Evolutionary conservation across 352 stramenopile genomes (phyloP), one percentile per base, ranked within the genome.

Genomic region (Stramenopiles sp.): DNA sequence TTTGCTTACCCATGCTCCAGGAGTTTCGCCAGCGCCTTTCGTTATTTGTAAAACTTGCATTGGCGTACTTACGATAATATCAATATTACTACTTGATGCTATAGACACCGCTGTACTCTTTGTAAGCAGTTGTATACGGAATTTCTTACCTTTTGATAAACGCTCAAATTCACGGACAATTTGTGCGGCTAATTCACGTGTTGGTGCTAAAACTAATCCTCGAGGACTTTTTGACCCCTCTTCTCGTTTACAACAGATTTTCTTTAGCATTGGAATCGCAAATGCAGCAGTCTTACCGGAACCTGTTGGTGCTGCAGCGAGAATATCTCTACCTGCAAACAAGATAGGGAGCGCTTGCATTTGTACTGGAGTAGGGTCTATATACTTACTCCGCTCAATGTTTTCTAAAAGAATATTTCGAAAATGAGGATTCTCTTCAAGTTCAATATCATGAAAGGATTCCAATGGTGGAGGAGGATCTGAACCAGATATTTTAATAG

Each of bases 51-150:
- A 43, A 29, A 68, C 65, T 28, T 92, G 73, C 10, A 96, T 64
- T 2, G 85, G 85, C 19, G 85, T 97, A 5, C 71, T 65, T 41
- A 99, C 75, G 34, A 97, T 38, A 6, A 92, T 62, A 56, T 97
- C 83, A 24, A 89, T 57, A 45, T 62, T 3, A 12, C 19, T 43
- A 10, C 38, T 2, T 4, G 12, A 8, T 23, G 32, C 41, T 18
- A 6, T 6, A 7, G 40, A 35, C 40, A 6, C 48, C 19, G 2
- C 48, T 17, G 28, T 44, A 8, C 7, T 42, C 28, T 22, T 48
- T 18, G 63, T 80, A 0, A 95, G 52, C 10, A 91, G 48, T 28
- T 64, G 56, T 29, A 75, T 63, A 44, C 72, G 66, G 35, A 83
- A 5, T 1, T 42, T 42, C 12, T 22, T 66, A 10, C 75, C 76